Evolutionary conservation across 2,329 filamentous ascomycete genomes (phyloP), one percentile per base, ranked within the genome.

Genomic region (Meredithiella fracta): DNA sequence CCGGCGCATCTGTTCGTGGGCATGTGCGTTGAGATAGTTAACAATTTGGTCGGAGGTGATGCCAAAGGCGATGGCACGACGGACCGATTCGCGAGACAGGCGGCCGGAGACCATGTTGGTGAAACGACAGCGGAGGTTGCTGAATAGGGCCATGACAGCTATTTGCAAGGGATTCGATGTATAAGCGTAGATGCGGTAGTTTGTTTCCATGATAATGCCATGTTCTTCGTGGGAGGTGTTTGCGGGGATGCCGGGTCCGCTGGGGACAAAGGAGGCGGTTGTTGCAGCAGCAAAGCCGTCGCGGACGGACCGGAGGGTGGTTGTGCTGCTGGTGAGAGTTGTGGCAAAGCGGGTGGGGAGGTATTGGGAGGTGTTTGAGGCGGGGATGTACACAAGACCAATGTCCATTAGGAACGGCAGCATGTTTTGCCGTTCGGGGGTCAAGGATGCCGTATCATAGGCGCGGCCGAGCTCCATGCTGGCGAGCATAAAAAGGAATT

Each of bases 41-140:
- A 98, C 91, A 67, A 98, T 94, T 67, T 98, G 92, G 63, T 94
- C 85, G 15, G 88, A 83, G 0, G 90, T 96, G 71, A 98, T 98
- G 64, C 92, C 92, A 65, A 85, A 84, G 59, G 81, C 77, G 61
- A 97, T 90, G 60, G 94, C 94, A 58, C 82, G 79, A 56, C 88
- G 86, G 63, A 97, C 85, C 14, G 89, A 95, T 54, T 86, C 78
- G 60, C 94, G 88, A 11, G 89, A 94, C 42, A 98, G 75, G 62
- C 92, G 89, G 44, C 91, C 92, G 0, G 89, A 88, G 14, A 97
- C 85, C 69, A 98, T 86, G 70, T 95, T 94, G 1, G 87, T 86
- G 71, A 94, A 97, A 60, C 92, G 88, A 68, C 90, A 89, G 63
- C 83, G 84, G 55, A 98, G 82, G 59, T 85, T 84, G 53, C 84